Evolutionary conservation across 2,329 filamentous ascomycete genomes (phyloP).

Genomic region (Zarea fungicola): DNA sequence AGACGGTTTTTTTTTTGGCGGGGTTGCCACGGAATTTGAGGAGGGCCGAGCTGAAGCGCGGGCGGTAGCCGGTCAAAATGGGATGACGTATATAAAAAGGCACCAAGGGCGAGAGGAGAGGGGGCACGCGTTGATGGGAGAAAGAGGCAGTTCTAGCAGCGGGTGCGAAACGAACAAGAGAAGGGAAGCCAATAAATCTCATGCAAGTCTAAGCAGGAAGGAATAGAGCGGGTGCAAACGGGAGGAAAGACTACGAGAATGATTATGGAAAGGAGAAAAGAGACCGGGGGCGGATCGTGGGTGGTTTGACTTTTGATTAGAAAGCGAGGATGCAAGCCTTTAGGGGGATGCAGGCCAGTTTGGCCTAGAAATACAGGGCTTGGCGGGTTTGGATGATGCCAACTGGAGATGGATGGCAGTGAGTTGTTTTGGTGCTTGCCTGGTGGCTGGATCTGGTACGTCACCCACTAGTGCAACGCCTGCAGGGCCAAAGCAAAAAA

Average conservation of each 20-base stretch:
- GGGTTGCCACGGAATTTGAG: constrained; percentile 1
- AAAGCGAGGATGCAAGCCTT: not conserved
- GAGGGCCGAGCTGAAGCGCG: not conserved
- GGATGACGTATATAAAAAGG: constrained; percentile 10
- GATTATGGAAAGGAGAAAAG: not conserved
- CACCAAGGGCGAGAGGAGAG: not conserved
- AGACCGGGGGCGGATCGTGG: not conserved
- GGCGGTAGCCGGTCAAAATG: constrained; percentile 4
- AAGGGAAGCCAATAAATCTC: not conserved
- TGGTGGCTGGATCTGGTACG: not conserved
- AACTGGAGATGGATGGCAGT: not conserved
- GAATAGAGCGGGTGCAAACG: not conserved
- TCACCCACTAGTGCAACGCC: not conserved
- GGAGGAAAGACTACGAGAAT: not conserved
- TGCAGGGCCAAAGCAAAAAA: no score
- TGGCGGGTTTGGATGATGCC: no score
- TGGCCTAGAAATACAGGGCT: no score
- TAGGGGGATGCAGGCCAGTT: not conserved
- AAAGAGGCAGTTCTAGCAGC: not conserved
- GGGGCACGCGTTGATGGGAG: not conserved
- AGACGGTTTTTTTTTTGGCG: constrained; percentile 6
- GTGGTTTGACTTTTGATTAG: constrained; percentile 3
- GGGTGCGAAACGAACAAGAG: not conserved
- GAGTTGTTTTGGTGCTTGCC: not conserved
- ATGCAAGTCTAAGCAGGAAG: not conserved